Conservation (phyloP, 1,139 yeast genomes). For the Lodderomyces elongisporus region DNA sequence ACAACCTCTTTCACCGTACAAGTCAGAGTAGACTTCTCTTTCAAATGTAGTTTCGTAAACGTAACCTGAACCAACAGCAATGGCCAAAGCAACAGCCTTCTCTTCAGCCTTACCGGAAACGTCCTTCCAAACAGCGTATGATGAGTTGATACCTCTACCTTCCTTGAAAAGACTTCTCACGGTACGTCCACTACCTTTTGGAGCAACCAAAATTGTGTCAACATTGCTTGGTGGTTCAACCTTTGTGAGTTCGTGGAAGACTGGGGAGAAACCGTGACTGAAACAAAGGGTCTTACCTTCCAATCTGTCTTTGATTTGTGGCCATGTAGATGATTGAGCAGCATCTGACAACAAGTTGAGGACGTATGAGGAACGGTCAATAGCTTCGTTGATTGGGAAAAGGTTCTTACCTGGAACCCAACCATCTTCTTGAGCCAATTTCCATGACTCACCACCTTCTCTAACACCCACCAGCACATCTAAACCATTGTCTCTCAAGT, state of each 20-base stretch:
- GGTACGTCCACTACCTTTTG: slow-evolving; percentile 99
- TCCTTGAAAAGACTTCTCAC: slow-evolving; percentile 98
- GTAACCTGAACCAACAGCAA: slow-evolving; percentile 99
- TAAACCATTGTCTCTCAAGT: slow-evolving; percentile 97
- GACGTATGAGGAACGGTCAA: slow-evolving; percentile 82
- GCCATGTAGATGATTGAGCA: slow-evolving; percentile 99
- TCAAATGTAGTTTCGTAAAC: slow-evolving; percentile 99
- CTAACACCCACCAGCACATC: slow-evolving; percentile 98
- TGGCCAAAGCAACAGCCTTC: slow-evolving; percentile 97
- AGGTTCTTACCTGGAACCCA: slow-evolving; percentile 99
- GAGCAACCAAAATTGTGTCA: slow-evolving; percentile 98
- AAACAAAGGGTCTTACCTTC: slow-evolving; percentile 97
- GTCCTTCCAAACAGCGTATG: slow-evolving; percentile 99
- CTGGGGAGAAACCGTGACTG: slow-evolving; percentile 99
- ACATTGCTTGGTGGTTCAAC: slow-evolving; percentile 93
- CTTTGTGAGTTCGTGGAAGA: slow-evolving; percentile 93
- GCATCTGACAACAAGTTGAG: slow-evolving; percentile 99
- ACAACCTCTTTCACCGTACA: slow-evolving; percentile 99
- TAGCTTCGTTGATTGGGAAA: slow-evolving; percentile 92
- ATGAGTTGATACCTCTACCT: slow-evolving; percentile 99
- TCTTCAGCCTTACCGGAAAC: slow-evolving; percentile 99
- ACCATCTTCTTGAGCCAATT: slow-evolving; percentile 98
- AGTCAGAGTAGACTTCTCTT: slow-evolving; percentile 98
- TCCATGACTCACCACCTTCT: slow-evolving; percentile 98
- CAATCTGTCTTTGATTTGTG: slow-evolving; percentile 76